Evolutionary conservation across 805 yeast species (phyloP).

Genomic region (Cyberlindnera lachancei): DNA sequence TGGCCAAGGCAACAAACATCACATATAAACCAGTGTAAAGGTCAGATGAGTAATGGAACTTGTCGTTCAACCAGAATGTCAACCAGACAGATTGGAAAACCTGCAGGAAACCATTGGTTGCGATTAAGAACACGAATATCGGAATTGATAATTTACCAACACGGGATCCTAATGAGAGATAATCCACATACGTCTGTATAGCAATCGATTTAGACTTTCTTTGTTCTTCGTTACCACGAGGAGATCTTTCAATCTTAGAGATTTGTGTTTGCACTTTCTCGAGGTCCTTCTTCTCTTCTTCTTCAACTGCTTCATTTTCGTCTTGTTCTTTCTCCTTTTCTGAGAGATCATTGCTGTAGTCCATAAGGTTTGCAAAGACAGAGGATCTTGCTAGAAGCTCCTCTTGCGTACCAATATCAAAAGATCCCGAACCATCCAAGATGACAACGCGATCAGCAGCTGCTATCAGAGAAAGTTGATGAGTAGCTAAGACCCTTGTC

Average conservation of each 20-base stretch:
- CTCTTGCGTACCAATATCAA: constrained; percentile 53
- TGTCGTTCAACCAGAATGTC: constrained; percentile 62
- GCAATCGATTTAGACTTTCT: constrained; percentile 17
- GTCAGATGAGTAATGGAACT: constrained; percentile 36
- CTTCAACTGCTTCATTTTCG: constrained; percentile 21
- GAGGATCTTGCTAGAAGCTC: constrained; percentile 40
- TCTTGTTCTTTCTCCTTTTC: constrained; percentile 22
- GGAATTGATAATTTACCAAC: constrained; percentile 24
- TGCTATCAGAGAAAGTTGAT: constrained; percentile 65
- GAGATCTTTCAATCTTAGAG: not conserved
- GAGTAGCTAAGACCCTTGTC: constrained; percentile 78
- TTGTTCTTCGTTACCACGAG: constrained; percentile 11
- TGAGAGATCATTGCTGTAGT: constrained; percentile 32
- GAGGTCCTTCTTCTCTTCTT: constrained; percentile 23
- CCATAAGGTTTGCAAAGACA: constrained; percentile 45
- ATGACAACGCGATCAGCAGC: constrained; percentile 66
- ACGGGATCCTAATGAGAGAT: constrained; percentile 42
- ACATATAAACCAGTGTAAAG: constrained; percentile 63
- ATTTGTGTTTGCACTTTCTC: constrained; percentile 13
- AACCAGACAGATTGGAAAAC: constrained; percentile 66
- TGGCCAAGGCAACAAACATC: constrained; percentile 44
- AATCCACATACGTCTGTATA: constrained; percentile 30
- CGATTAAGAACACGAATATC: constrained; percentile 17
- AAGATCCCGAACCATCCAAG: constrained; percentile 53
- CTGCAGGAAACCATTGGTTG: constrained; percentile 39